Evolutionary conservation across 768 basidiomycete genomes (phyloP).

Genomic region (Lactarius sanguifluus): DNA sequence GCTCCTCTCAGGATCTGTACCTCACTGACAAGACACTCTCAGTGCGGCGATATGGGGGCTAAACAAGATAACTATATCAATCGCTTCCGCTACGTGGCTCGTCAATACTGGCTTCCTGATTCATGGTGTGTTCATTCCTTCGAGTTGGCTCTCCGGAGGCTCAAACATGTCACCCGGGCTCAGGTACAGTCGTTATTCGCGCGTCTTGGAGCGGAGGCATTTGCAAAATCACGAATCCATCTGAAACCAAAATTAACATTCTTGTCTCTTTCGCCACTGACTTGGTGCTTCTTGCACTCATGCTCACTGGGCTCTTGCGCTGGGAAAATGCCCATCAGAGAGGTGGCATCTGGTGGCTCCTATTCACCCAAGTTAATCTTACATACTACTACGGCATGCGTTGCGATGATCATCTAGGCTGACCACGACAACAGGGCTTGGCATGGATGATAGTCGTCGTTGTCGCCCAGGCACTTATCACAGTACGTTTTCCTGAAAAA

Average conservation of each 20-base stretch:
- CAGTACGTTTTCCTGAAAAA: no score
- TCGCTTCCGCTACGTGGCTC: background rate
- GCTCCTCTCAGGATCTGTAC: no score
- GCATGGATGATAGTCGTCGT: background rate
- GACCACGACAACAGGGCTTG: conserved; percentile 1
- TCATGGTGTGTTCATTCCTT: background rate
- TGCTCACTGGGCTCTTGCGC: no score
- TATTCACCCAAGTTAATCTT: conserved; percentile 6
- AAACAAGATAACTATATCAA: conserved; percentile 1
- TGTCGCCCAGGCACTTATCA: background rate
- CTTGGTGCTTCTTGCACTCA: no score
- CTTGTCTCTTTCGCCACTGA: background rate
- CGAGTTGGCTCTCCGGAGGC: no score
- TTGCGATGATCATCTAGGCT: no score
- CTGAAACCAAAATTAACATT: background rate
- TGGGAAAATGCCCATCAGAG: background rate
- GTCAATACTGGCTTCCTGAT: background rate
- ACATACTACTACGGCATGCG: no score
- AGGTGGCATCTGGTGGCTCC: conserved; percentile 8
- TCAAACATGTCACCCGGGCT: background rate
- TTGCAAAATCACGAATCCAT: background rate
- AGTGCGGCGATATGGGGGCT: conserved; percentile 14
- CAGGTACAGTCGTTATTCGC: background rate
- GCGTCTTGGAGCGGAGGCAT: background rate
- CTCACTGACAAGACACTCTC: background rate